Percentiles rank a stretch among this genome's conserved stretches.
phyloP scores from a whole-genome alignment of 2,329 filamentous ascomycete genomes.

The Colletotrichum lentis region DNA sequence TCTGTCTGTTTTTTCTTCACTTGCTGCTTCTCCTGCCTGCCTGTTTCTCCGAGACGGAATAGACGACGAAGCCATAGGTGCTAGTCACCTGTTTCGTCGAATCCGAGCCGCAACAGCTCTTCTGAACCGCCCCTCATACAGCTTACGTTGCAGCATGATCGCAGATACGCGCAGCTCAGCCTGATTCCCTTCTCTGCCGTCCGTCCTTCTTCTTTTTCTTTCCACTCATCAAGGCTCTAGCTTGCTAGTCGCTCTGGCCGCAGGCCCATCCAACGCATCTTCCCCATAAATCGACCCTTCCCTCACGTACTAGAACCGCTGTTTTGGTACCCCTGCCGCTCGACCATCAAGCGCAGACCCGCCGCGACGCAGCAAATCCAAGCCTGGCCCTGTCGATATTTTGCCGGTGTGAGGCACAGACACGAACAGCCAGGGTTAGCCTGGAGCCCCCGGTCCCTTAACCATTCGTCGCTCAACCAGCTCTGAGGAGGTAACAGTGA shows the following conservation, averaged over 20 bases:
- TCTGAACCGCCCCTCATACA: conserved; percentile 34
- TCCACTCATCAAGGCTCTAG: not conserved
- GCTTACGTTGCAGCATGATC: conserved; percentile 29
- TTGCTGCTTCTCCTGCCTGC: conserved; percentile 6
- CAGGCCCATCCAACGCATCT: conserved; percentile 19
- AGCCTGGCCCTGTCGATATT: conserved; percentile 31
- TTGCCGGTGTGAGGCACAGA: conserved; percentile 33
- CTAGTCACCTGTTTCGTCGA: conserved; percentile 34
- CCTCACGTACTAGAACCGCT: conserved; percentile 15
- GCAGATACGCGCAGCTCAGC: conserved; percentile 31
- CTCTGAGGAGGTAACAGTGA: conserved; percentile 30
- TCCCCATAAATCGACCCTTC: conserved; percentile 32
- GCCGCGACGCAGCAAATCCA: conserved; percentile 20
- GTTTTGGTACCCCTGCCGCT: conserved; percentile 20
- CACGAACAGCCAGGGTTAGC: conserved; percentile 31
- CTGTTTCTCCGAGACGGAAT: conserved; percentile 18
- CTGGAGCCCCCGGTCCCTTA: conserved; percentile 40
- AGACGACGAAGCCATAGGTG: conserved; percentile 26
- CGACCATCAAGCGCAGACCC: conserved; percentile 30
- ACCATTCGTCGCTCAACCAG: conserved; percentile 22
- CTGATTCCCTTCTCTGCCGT: conserved; percentile 20
- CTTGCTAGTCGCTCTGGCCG: conserved; percentile 24
- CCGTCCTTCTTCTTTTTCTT: not conserved
- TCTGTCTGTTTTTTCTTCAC: conserved; percentile 6
- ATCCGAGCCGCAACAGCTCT: conserved; percentile 35